phyloP scores from a whole-genome alignment of 805 yeast genomes.

The Limtongia smithiae region DNA sequence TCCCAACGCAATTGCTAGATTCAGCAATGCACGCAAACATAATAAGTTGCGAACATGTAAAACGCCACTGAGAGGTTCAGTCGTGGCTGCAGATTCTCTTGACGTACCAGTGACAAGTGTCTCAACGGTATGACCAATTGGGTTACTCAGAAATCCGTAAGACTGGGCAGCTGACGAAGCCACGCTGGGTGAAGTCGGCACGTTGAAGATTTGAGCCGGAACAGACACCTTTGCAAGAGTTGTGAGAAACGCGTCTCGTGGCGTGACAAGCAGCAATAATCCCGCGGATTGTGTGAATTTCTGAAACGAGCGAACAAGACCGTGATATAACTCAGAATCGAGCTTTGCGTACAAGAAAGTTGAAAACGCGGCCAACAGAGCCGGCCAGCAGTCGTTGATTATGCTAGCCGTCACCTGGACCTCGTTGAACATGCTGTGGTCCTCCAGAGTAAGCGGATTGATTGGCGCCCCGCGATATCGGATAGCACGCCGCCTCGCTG shows the following conservation, averaged over 20 bases:
- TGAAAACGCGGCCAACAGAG: conserved; percentile 46
- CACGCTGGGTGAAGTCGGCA: conserved; percentile 7
- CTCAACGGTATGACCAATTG: conserved; percentile 28
- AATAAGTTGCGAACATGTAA: conserved; percentile 66
- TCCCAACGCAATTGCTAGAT: conserved; percentile 79
- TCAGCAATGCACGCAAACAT: conserved; percentile 73
- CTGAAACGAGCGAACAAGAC: conserved; percentile 68
- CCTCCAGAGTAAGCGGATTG: conserved; percentile 26
- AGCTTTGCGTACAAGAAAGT: conserved; percentile 60
- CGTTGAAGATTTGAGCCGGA: conserved; percentile 28
- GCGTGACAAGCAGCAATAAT: conserved; percentile 51
- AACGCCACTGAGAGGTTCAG: conserved; percentile 5
- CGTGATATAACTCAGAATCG: conserved; percentile 68
- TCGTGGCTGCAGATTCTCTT: conserved; percentile 2
- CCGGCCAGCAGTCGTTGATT: conserved; percentile 35
- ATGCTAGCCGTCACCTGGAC: conserved; percentile 23
- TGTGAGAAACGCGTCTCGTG: conserved; percentile 55
- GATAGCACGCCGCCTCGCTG: conserved; percentile 9
- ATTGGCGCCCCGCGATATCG: conserved; percentile 27
- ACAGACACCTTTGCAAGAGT: conserved; percentile 36
- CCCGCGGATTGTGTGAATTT: conserved; percentile 81
- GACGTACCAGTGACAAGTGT: conserved; percentile 5
- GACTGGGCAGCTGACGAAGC: too few species aligned
- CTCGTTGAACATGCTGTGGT: conserved; percentile 21
- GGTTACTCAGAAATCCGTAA: background rate